Conservation (phyloP, 2,329 filamentous ascomycete species). For the Colletotrichum sp. region DNA sequence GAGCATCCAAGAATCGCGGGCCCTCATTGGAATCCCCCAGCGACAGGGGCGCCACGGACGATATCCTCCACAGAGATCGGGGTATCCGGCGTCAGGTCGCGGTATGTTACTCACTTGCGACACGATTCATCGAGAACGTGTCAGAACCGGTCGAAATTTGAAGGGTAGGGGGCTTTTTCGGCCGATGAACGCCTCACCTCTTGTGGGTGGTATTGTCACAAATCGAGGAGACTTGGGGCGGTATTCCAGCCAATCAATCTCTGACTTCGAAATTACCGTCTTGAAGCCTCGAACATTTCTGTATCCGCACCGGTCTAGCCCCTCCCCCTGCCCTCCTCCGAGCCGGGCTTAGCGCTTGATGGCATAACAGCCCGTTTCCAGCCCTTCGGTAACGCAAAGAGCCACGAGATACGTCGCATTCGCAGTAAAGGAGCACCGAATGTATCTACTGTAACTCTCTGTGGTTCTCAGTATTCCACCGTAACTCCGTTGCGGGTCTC, state of each 20-base stretch:
- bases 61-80: not conserved
- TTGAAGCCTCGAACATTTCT: not conserved
- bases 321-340: not conserved
- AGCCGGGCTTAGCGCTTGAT: not conserved
- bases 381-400: not conserved
- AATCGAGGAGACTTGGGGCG: not conserved
- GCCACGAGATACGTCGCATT: not conserved
- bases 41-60: not conserved
- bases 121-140: not conserved
- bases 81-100: not conserved
- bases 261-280: not conserved
- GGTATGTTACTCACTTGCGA: not conserved
- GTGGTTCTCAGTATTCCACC: not conserved
- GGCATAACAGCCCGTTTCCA: not conserved
- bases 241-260: not conserved
- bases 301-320: not conserved
- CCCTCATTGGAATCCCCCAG: not conserved
- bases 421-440: not conserved
- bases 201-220: not conserved
- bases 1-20: not conserved
- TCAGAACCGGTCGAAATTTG: not conserved
- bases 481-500: not conserved
- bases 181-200: not conserved
- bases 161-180: not conserved
- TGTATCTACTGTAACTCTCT: not conserved